Percentiles rank a stretch among this genome's conserved stretches.
phyloP scores from a whole-genome alignment of 2,329 filamentous ascomycete species.

The Torrubiellomyces zombiae region DNA sequence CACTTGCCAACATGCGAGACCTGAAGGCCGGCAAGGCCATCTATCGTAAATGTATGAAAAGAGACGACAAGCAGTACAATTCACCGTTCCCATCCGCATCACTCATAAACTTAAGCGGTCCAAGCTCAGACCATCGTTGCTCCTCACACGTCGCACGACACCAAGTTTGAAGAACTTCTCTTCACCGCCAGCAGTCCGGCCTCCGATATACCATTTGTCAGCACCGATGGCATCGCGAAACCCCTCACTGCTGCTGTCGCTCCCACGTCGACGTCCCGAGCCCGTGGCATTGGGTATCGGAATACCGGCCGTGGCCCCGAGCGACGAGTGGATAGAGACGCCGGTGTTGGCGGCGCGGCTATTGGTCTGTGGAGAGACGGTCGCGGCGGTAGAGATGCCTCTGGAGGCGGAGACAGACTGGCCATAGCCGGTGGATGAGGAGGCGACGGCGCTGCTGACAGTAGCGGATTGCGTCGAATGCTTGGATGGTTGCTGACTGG shows the following conservation, averaged over 20 bases:
- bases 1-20: too few species aligned
- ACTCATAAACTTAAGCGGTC: constrained; percentile 57
- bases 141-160: constrained; percentile 55
- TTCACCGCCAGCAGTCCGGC: constrained; percentile 58
- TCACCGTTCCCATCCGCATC: constrained; percentile 3
- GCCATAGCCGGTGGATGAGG: constrained; percentile 10
- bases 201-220: constrained; percentile 73
- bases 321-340: constrained; percentile 14
- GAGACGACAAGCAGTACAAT: constrained; percentile 6
- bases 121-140: constrained; percentile 57
- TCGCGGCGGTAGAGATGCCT: constrained; percentile 9
- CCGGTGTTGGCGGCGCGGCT: constrained; percentile 11
- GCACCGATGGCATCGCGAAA: constrained; percentile 56
- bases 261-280: constrained; percentile 40
- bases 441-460: constrained; percentile 11
- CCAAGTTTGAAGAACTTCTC: constrained; percentile 70
- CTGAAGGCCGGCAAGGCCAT: too few species aligned
- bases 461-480: constrained; percentile 13
- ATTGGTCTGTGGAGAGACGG: constrained; percentile 9
- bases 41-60: constrained; percentile 1
- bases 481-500: constrained; percentile 19
- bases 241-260: constrained; percentile 59
- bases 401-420: constrained; percentile 8
- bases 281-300: constrained; percentile 24
- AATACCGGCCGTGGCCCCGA: constrained; percentile 9